Evolutionary conservation across 1,284 basidiomycete genomes (phyloP).

Genomic region (Papiliotrema flavescens): DNA sequence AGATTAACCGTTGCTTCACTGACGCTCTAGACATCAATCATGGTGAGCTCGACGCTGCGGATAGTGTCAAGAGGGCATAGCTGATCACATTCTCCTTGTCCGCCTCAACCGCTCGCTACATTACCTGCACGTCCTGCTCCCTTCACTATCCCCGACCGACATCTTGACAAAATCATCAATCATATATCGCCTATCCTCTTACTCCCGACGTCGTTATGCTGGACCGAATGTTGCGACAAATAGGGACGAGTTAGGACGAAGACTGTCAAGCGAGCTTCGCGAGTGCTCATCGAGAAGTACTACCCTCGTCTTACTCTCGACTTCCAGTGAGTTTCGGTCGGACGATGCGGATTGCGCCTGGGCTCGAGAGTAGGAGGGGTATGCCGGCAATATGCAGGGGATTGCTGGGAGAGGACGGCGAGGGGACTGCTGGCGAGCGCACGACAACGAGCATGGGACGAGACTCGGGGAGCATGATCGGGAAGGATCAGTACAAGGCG

Average conservation of each 20-base stretch:
- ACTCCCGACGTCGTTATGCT: background rate
- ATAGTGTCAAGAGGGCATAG: background rate
- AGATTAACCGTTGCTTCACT: background rate
- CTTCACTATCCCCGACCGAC: background rate
- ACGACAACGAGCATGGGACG: no score
- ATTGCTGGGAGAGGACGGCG: no score
- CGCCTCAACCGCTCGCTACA: background rate
- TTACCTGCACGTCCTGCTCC: background rate
- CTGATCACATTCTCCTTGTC: constrained; percentile 1
- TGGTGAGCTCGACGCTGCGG: constrained; percentile 1
- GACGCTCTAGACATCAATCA: constrained; percentile 6
- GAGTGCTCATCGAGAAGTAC: constrained; percentile 99
- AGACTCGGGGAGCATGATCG: no score
- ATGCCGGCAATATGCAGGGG: no score
- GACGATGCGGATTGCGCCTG: no score
- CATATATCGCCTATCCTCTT: background rate
- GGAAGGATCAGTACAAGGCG: no score
- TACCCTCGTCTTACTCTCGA: constrained; percentile 94
- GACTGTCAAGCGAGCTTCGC: constrained; percentile 98
- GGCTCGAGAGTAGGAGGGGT: no score
- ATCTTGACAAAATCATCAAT: no score
- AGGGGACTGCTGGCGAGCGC: no score
- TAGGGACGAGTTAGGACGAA: constrained; percentile 99
- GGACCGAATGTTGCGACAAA: background rate
- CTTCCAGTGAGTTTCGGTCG: constrained; percentile 62